Base-by-base conservation (phyloP, 148 eudicot genomes). In the Chenopodium album region DNA sequence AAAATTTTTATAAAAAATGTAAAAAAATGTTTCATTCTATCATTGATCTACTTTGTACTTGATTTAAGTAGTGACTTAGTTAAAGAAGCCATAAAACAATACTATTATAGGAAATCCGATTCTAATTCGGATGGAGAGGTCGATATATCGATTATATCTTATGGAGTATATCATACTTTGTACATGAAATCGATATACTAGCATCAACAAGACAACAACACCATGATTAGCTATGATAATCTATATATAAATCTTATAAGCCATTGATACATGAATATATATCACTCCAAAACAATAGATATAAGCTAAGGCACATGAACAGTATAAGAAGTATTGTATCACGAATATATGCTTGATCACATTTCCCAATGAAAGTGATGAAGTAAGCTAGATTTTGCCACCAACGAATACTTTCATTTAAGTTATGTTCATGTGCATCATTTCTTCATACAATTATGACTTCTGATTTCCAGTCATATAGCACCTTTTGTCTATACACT, bases 381-480 rank as follows among this genome's bases (percentile, higher is more conserved):
- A 85, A 73, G 79, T 82, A 79, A 86, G 79, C 86, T 73, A 65
- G 76, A 85, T 66, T 56, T 41, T 75, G 81, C 82, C 81, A 73
- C 31, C 48, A 78, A 81, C 66, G 78, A 80, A 72, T 23, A 46
- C 62, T 28, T 20, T 76, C 83, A 80, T 83, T 80, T n/a, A 46
- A 78, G 73, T 26, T 84, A 63, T 76, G 73, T 47, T 81, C 87
- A 85, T 85, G 87, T 85, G 84, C 87, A 81, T 62, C 66, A 62
- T 85, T 76, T 81, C 81, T 78, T 81, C 31, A 75, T 66, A 78
- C 87, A 78, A 85, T 81, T 85, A 85, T 85, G 84, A 81, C 82
- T 14, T 56, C 62, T 56, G 62, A 81, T 73, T 63, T 85, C 34
- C 87, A 77, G 82, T 85, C 82, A 14, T 78, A 31, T 84, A 54